These are phyloP conservation scores for Entamoeba histolytica DNA, from an alignment of 208 protist genomes.

Conservation along the genomic window DNA sequence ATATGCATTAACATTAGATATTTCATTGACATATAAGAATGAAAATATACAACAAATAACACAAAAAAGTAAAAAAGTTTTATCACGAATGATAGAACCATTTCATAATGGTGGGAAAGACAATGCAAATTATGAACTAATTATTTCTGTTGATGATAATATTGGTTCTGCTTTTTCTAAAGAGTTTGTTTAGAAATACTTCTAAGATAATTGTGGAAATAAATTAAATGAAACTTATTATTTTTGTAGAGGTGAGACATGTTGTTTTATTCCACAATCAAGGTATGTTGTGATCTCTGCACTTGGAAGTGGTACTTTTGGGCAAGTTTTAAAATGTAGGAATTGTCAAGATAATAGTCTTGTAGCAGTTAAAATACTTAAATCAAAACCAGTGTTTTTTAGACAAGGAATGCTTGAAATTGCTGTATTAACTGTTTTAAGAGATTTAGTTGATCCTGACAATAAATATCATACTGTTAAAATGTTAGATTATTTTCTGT, in stretches of 20 bases:
- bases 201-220: not conserved
- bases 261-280: slow-evolving; percentile 41
- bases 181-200: not conserved
- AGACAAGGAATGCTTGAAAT: slow-evolving; percentile 28
- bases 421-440: not conserved
- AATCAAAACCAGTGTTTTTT: slow-evolving; percentile 30
- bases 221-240: slow-evolving; percentile 7
- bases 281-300: slow-evolving; percentile 39
- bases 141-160: not conserved
- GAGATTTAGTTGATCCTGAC: not conserved
- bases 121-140: not conserved
- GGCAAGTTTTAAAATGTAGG: slow-evolving; percentile 53
- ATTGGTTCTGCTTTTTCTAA: not conserved
- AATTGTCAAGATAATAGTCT: slow-evolving; percentile 9
- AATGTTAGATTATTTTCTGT: not conserved
- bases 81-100: not conserved
- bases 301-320: slow-evolving; percentile 59
- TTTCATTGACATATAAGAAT: not conserved
- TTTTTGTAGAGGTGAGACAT: not conserved
- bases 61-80: not conserved
- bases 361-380: slow-evolving; percentile 28
- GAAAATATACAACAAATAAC: not conserved
- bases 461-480: slow-evolving; percentile 22
- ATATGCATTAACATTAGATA: not conserved
- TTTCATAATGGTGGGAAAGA: not conserved